These are phyloP conservation scores for Quercus phellos DNA, from an alignment of 331 rosid genomes.

Conservation along the genomic window DNA sequence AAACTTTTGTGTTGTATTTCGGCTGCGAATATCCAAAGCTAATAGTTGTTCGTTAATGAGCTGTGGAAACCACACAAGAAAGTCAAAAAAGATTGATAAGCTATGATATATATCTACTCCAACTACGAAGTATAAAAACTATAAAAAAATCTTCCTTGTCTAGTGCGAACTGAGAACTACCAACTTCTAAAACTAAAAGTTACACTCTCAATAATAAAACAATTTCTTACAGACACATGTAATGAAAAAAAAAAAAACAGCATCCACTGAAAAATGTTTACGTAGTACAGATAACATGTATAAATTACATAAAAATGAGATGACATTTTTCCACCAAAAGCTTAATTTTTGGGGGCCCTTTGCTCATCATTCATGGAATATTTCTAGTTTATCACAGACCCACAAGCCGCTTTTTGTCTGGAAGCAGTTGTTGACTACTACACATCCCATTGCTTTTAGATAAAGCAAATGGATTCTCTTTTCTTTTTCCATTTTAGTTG, in stretches of 20 bases:
- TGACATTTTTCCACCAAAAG: slow-evolving; percentile 28
- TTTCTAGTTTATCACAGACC: slow-evolving; percentile 45
- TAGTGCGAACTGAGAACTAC: background rate
- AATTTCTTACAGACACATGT: background rate
- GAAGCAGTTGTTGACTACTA: slow-evolving; percentile 78
- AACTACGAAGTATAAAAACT: too few relatives aligned
- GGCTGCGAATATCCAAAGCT: too few relatives aligned
- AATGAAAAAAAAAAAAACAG: background rate
- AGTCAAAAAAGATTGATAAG: too few relatives aligned
- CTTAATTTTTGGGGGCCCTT: slow-evolving; percentile 36
- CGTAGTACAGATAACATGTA: background rate
- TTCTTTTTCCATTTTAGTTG: slow-evolving; percentile 17
- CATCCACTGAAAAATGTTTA: background rate
- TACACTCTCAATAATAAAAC: background rate
- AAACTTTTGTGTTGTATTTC: too few relatives aligned
- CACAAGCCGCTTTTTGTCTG: slow-evolving; percentile 51
- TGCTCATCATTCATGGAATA: slow-evolving; percentile 48
- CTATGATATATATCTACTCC: too few relatives aligned
- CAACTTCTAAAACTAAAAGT: background rate
- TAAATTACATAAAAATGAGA: slow-evolving; percentile 1
- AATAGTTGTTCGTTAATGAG: too few relatives aligned
- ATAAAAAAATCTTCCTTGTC: too few relatives aligned
- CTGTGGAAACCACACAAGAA: too few relatives aligned
- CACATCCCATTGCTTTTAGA: slow-evolving; percentile 18
- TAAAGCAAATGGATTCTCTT: slow-evolving; percentile 27